Conservation (phyloP, 2,329 filamentous ascomycete genomes). For the Rhynchosporium secalis region DNA sequence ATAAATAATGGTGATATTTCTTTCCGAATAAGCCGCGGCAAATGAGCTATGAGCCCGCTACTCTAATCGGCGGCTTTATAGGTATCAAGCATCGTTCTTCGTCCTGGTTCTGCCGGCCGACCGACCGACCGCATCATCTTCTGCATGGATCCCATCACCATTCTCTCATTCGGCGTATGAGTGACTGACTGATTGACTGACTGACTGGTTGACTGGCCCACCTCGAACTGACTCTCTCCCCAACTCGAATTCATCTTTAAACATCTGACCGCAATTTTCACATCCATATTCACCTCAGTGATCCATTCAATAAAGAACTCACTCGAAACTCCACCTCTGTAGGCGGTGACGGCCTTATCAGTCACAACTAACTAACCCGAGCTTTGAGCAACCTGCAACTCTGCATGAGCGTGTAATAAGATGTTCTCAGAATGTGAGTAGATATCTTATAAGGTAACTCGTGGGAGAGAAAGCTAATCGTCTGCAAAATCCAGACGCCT, state of each 20-base stretch:
- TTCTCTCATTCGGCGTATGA: conserved; percentile 6
- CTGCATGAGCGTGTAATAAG: conserved; percentile 25
- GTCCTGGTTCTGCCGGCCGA: conserved; percentile 12
- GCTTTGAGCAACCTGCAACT: conserved; percentile 17
- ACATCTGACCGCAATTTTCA: background rate
- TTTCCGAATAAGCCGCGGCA: conserved; percentile 7
- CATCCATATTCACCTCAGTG: background rate
- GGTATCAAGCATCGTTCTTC: background rate
- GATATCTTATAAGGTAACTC: background rate
- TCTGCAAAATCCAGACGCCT: conserved; percentile 64
- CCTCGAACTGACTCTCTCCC: background rate
- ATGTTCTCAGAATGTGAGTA: conserved; percentile 42
- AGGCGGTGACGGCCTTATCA: conserved; percentile 19
- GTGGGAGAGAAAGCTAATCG: background rate
- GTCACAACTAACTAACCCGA: conserved; percentile 5
- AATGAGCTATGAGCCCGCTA: background rate
- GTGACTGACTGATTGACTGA: background rate
- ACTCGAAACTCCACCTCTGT: background rate
- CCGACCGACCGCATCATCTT: conserved; percentile 14
- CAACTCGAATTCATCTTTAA: background rate
- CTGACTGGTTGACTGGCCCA: background rate
- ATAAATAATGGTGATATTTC: background rate
- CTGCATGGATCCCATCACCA: conserved; percentile 4
- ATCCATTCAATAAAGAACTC: conserved; percentile 10
- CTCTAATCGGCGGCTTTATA: conserved; percentile 16